Evolutionary conservation across 2,329 filamentous ascomycete genomes (phyloP), one percentile per base, ranked within the genome.

Genomic region (Aspergillus ustus): DNA sequence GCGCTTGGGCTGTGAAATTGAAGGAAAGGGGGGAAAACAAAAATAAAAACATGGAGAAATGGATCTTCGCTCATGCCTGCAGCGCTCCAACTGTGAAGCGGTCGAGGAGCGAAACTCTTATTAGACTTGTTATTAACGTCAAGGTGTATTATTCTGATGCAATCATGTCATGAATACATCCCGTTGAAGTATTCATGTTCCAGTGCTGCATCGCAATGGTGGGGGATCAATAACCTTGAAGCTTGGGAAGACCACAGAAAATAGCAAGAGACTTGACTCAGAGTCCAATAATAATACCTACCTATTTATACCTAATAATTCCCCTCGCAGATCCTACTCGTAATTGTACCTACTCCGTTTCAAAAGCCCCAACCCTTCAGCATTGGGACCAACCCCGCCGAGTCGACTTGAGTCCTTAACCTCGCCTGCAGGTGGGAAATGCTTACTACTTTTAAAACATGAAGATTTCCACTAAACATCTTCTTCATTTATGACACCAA

Each of bases 1-100:
- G 59, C 59, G 59, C 59, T 61, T 49, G 40, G 52, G 19, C 48
- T 34, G 22, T 29, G 52, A 52, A 52, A 31, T 55, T 44, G 25
- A 52, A 46, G 22, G 22, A 50, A 40, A 37, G 31, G 28, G 5
- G 22, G 25, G 2, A 29, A 44, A 54, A n/a, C 29, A 22, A 9
- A 25, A 50, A 57, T 5, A 45, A 34, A 44, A 46, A 56, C n/a
- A 25, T 11, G 34, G 11, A 15, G 11, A 40, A 13, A 25, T 5
- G 25, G 25, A 25, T 15, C 34, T 15, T 40, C 34, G 11, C 34
- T 40, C 34, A 13, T 15, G 34, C 34, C 11, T 15, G 15, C 34
- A 40, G 11, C 4, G 34, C 9, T 40, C 4, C 34, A 17, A 13
- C 15, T 13, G 34, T 13, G 11, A 15, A 11, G 34, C 34, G 34